Evolutionary conservation across 441 rosid species (phyloP), one percentile per base, ranked within the genome.

Genomic region (Biscutella laevigata): DNA sequence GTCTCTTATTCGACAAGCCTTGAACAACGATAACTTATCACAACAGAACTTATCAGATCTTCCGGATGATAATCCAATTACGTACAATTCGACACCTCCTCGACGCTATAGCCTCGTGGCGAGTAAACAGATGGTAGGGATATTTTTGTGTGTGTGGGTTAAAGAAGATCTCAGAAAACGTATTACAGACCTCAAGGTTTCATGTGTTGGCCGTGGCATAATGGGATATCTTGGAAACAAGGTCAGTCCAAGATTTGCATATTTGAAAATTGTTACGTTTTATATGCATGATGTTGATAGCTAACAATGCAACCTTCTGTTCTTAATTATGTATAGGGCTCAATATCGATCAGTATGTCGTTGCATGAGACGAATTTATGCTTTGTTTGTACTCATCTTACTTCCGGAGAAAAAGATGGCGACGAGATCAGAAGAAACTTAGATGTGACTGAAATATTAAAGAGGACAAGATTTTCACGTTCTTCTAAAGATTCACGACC

Each of bases 161-260:
- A 75, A 86, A 63, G 73, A 75, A 3, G 89, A 79, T 53, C 80
- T 92, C 4, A 53, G 61, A n/a, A 71, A 67, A 36, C 75, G 76
- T 43, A 71, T 86, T 1, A 75, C 70, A 29, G 77, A 74, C 32
- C 53, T 88, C 67, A 83, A 81, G 76, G 96, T 92, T 53, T 86
- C 98, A 0, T 82, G 94, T 11, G 94, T 92, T 13, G 98, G 96
- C 14, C 80, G 96, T 58, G 98, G 98, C 51, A 76, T 92, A 45
- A 88, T 92, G 98, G 96, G 96, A 14, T 88, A 81, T 61, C 95
- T 92, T 26, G 98, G 98, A 41, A 92, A 92, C 40, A 92, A 92
- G 95, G 98, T 84, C 7, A 35, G 72, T 62, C 21, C 7, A 28
- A 45, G 11, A 30, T 16, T 3, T 17, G 0, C n/a, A 34, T 47